Base-by-base conservation (phyloP, 345 rosid genomes). In the Streptanthus diversifolius region DNA sequence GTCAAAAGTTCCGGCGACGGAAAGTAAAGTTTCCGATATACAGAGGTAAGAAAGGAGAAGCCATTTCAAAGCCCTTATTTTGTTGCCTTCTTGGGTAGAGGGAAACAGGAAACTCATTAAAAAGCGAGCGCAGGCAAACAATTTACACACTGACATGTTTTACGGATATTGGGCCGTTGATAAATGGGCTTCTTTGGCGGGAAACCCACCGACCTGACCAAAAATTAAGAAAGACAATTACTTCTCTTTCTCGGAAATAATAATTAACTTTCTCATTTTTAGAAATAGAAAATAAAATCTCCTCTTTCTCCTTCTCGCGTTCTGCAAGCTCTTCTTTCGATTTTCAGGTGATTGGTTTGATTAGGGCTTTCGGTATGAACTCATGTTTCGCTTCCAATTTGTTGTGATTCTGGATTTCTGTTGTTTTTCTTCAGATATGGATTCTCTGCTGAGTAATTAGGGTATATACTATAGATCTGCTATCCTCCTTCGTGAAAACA, bases 261-360 rank as follows among this genome's bases (percentile, higher is more conserved):
- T 17, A 57, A 9, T 3, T 47, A 45, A 33, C 8, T 33, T 33
- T 8, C 4, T n/a, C 21, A 9, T 32, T 32, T 48, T 21, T 11
- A 49, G n/a, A 53, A 21, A 22, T 3, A 30, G 1, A 17, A 48
- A 1, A 39, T 13, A 18, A 51, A 8, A 11, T 12, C 55, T 64
- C 41, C 27, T 6, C 60, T 9, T 7, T 66, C 13, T 41, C 57
- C n/a, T 21, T 76, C 60, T 76, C 33, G 37, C 54, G 62, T 57
- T 64, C 72, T 17, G 79, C 67, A 29, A 66, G 4, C 7, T 70
- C 63, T 6, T 57, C 72, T 65, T 30, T 49, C 71, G 72, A 77
- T 71, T 77, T 25, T 69, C 80, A 77, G 80, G 80, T 77, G 68
- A 70, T 56, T 70, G 48, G 60, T 54, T 75, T 18, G 37, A 57